Percentiles rank a stretch among this genome's conserved stretches.
Conservation (phyloP, 1,284 basidiomycete genomes). For the Gomphus bonarii region DNA sequence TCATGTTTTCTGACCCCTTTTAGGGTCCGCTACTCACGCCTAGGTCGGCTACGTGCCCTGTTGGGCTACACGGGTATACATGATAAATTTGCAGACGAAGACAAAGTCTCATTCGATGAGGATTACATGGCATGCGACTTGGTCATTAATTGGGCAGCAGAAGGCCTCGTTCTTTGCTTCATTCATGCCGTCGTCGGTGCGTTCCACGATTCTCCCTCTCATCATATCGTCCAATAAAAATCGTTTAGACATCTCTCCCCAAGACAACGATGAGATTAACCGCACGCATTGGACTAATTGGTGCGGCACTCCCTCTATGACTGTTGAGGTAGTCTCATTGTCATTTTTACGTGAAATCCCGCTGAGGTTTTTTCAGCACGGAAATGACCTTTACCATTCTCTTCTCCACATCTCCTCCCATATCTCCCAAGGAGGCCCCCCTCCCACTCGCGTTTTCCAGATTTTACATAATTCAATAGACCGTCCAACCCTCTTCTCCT, state of each 20-base stretch:
- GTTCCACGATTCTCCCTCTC: neutral
- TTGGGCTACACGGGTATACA: slow-evolving; percentile 51
- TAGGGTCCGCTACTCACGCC: slow-evolving; percentile 68
- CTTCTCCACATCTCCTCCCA: slow-evolving; percentile 44
- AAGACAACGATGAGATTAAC: slow-evolving; percentile 70
- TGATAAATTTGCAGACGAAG: slow-evolving; percentile 44
- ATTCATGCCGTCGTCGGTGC: slow-evolving; percentile 72
- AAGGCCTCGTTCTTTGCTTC: slow-evolving; percentile 88
- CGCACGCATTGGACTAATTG: slow-evolving; percentile 89
- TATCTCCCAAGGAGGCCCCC: slow-evolving; percentile 31
- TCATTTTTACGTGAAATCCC: neutral
- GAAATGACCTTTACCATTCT: slow-evolving; percentile 46
- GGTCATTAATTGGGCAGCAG: slow-evolving; percentile 90
- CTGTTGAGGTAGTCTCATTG: slow-evolving; percentile 21
- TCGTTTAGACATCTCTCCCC: slow-evolving; percentile 46
- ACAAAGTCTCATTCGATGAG: slow-evolving; percentile 61
- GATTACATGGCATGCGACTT: slow-evolving; percentile 87
- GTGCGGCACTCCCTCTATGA: slow-evolving; percentile 67
- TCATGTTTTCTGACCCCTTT: slow-evolving; percentile 11
- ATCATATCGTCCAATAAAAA: neutral
- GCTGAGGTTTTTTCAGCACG: slow-evolving; percentile 34
- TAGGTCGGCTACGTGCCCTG: slow-evolving; percentile 55
- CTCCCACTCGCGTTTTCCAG: slow-evolving; percentile 61
- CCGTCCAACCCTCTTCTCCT: slow-evolving; percentile 65
- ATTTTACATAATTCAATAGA: slow-evolving; percentile 49